Evolutionary conservation across 2,329 filamentous ascomycete genomes (phyloP), one percentile per base, ranked within the genome.

Genomic region (Alternaria hordeiaustralica): DNA sequence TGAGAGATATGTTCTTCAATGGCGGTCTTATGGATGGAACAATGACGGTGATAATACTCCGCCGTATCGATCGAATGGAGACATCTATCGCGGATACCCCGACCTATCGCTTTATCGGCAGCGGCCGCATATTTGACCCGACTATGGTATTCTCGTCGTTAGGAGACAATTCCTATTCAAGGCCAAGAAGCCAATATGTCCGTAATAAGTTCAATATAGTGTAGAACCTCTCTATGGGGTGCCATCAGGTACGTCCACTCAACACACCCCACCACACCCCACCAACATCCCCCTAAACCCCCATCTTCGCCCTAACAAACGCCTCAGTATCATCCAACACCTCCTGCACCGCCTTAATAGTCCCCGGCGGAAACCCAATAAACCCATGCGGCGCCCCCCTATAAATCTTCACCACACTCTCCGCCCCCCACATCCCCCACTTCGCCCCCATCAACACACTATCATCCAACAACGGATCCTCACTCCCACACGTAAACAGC

Each of bases 321-420:
- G 64, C 69, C 25, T 73, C 77, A 12, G 79, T 82, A 64, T 82
- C 81, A 57, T 79, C 75, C 63, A 83, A 57, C 13, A 71, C 79
- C 55, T 80, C 75, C 62, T 81, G 75, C 6, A 80, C 79, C 23
- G 72, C 76, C 68, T 77, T 74, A 8, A 76, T 75, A 25, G 71
- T 71, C 0, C 77, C 79, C 1, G 77, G 70, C 10, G 79, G 75
- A 75, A 83, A 83, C 64, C 74, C 75, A 55, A 82, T 82, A 65
- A 86, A 88, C 21, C 82, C 85, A 79, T 88, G 87, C 18, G 84
- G 80, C 9, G 83, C 85, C 0, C 87, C 86, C n/a, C 82, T 82
- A 70, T 83, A 87, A 15, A 88, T 78, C 75, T 85, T 88, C 3
- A 87, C 75, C 3, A 87, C 76, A 1, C 81, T 80, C 72, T 86